Evolutionary conservation across 2,329 filamentous ascomycete species (phyloP).

Genomic region (Exophiala oligosperma): DNA sequence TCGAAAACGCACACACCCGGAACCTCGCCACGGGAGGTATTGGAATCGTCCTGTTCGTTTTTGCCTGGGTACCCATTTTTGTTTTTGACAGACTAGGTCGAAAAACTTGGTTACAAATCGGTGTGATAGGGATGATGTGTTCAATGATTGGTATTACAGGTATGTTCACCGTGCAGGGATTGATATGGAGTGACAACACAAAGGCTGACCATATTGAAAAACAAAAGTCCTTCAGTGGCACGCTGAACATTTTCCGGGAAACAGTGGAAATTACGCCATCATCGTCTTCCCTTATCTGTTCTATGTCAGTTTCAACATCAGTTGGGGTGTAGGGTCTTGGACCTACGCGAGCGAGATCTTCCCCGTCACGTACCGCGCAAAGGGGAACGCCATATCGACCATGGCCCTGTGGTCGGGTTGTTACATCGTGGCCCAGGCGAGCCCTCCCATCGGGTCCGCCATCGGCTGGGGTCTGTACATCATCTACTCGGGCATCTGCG

Average conservation of each 20-base stretch:
- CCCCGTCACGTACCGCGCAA: constrained; percentile 43
- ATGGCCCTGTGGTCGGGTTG: constrained; percentile 48
- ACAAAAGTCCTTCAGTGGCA: constrained; percentile 26
- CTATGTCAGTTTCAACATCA: constrained; percentile 45
- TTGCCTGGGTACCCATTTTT: constrained; percentile 48
- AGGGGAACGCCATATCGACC: constrained; percentile 44
- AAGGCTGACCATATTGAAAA: constrained; percentile 31
- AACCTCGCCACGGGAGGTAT: constrained; percentile 54
- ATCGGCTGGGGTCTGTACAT: constrained; percentile 46
- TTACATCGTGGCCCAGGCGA: constrained; percentile 51
- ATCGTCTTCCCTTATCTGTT: constrained; percentile 49
- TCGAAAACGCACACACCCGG: constrained; percentile 42
- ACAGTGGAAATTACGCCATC: constrained; percentile 48
- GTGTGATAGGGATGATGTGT: constrained; percentile 13
- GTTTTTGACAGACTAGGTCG: constrained; percentile 46
- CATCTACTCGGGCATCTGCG: constrained; percentile 11
- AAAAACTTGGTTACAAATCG: constrained; percentile 24
- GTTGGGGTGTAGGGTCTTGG: constrained; percentile 47
- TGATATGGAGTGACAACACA: background rate
- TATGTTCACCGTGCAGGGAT: background rate
- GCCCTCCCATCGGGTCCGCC: constrained; percentile 42
- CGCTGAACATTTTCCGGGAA: constrained; percentile 34
- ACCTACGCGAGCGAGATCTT: constrained; percentile 38
- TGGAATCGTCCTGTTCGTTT: constrained; percentile 50
- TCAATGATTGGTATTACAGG: constrained; percentile 13